phyloP scores from a whole-genome alignment of 306 rosid species.

The Malus sylvestris region DNA sequence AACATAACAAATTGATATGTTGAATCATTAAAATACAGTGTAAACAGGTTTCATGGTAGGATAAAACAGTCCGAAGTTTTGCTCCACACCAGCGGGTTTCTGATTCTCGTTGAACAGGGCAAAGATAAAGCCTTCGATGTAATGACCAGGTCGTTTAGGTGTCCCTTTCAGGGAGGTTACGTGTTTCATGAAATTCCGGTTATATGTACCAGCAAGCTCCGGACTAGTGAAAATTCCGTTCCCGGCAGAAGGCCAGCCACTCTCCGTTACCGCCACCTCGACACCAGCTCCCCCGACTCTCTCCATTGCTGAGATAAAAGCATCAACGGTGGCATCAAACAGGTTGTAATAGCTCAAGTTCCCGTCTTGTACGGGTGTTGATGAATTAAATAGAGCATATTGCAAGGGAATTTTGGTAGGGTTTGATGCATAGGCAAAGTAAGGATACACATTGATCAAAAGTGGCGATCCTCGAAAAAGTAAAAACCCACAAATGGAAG shows the following conservation, averaged over 20 bases:
- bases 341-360: conserved; percentile 13
- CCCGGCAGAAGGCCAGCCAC: conserved; percentile 41
- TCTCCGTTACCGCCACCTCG: conserved; percentile 20
- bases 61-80: conserved; percentile 26
- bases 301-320: conserved; percentile 28
- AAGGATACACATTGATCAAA: conserved; percentile 37
- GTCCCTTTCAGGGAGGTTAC: conserved; percentile 15
- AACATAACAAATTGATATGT: too few relatives aligned
- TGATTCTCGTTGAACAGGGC: conserved; percentile 39
- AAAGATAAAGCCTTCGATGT: conserved; percentile 26
- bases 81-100: conserved; percentile 18
- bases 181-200: conserved; percentile 15
- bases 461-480: conserved; percentile 11
- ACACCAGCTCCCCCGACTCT: not conserved
- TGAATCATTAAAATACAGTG: conserved; percentile 3
- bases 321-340: conserved; percentile 30
- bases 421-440: conserved; percentile 26
- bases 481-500: conserved; percentile 11
- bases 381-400: conserved; percentile 9
- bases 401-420: conserved; percentile 3
- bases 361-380: not conserved
- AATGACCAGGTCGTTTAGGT: too few relatives aligned
- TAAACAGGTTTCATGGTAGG: conserved; percentile 27
- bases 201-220: conserved; percentile 18
- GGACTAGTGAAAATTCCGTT: conserved; percentile 9